Base-by-base conservation (phyloP, 306 rosid genomes). In the Ziziphus jujuba region DNA sequence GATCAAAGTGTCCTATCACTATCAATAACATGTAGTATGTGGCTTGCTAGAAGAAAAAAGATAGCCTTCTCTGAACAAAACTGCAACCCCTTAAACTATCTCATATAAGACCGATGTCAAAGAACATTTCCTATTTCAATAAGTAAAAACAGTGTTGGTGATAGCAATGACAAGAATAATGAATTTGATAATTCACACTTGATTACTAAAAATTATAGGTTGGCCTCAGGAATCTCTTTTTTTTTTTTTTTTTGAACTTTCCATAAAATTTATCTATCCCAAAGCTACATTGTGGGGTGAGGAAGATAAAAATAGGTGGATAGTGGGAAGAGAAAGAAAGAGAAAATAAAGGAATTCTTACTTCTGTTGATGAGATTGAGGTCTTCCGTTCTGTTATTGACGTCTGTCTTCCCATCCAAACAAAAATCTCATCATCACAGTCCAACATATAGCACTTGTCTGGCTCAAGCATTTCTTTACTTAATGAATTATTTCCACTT, bases 401-500 rank as follows among this genome's bases (percentile, higher is more conserved):
- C 65, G 96, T 86, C 40, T 85, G 95, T 69, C 80, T 90, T 78
- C 98, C 97, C 88, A 92, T 86, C 98, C 98, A 92, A 63, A 92
- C 86, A 76, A 82, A 92, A 54, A 87, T 83, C 72, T 92, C 97
- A 49, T 68, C 64, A 79, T 84, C 84, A 52, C 91, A 87, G 80
- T 92, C 98, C 81, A 92, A 74, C 97, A 92, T 86, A 79, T 86
- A 90, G 77, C 97, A 92, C 77, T 87, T 92, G 77, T 90, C 86
- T 17, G 88, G 68, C 89, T 87, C 93, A 17, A 92, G 91, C 87
- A 90, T 79, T 65, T 84, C 87, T 77, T 77, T 90, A 67, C 64
- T 78, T 44, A 87, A 71, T 13, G 77, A 20, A 73, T 72, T 63
- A 72, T 79, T 82, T 83, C 72, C 93, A 43, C 69, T 76, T 53